Conservation (phyloP, 2,329 filamentous ascomycete species). For the Chaetomiaceae sp. region DNA sequence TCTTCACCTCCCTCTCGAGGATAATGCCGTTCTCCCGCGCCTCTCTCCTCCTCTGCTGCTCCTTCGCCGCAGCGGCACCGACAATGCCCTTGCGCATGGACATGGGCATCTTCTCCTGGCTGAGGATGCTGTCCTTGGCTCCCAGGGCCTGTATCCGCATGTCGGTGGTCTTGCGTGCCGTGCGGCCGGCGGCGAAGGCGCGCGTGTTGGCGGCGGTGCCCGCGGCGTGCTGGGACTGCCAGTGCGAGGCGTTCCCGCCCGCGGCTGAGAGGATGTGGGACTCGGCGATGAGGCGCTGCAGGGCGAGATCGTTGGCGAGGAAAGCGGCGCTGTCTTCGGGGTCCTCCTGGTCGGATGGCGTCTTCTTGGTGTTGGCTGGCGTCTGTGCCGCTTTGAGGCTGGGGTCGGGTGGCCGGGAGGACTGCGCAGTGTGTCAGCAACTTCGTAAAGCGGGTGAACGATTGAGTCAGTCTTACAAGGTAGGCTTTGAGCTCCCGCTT, state of each 20-base stretch:
- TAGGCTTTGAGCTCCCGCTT: conserved; percentile 73
- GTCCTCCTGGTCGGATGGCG: conserved; percentile 33
- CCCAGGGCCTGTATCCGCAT: conserved; percentile 78
- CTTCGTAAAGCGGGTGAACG: background rate
- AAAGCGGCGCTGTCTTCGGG: conserved; percentile 62
- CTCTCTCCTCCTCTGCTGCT: conserved; percentile 68
- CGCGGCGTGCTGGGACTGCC: conserved; percentile 35
- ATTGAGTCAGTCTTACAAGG: conserved; percentile 50
- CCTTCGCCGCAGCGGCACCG: conserved; percentile 59
- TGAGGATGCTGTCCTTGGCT: conserved; percentile 67
- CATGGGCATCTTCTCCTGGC: conserved; percentile 86
- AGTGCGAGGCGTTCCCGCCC: conserved; percentile 44
- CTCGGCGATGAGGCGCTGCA: conserved; percentile 86
- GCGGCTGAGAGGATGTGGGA: conserved; percentile 73
- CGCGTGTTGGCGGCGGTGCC: conserved; percentile 35
- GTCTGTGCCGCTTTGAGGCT: conserved; percentile 17
- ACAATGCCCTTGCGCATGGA: conserved; percentile 79
- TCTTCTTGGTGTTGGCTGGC: conserved; percentile 25
- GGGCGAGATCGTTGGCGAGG: conserved; percentile 84
- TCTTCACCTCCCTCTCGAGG: conserved; percentile 53
- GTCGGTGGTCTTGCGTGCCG: conserved; percentile 77
- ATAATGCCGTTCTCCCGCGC: conserved; percentile 89
- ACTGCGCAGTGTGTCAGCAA: conserved; percentile 31
- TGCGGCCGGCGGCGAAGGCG: conserved; percentile 57
- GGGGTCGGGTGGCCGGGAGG: conserved; percentile 46